Evolutionary conservation across 2,329 filamentous ascomycete species (phyloP).

Genomic region (Pseudogymnoascus verrucosus): DNA sequence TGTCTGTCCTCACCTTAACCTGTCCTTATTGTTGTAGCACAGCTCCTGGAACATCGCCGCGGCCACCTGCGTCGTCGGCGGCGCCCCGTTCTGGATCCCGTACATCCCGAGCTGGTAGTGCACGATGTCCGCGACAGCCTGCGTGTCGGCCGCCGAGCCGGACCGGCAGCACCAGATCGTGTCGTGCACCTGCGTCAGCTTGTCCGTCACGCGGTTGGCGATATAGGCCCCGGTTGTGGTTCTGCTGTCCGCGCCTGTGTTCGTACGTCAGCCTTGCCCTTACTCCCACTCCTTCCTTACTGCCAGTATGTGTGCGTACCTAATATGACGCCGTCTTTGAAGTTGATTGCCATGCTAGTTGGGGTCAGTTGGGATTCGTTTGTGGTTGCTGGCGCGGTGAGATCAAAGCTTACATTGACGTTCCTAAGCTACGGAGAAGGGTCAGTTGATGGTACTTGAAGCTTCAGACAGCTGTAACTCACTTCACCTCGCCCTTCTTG

Average conservation of each 20-base stretch:
- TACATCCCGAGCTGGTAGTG: conserved; percentile 94
- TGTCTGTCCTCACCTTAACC: conserved; percentile 59
- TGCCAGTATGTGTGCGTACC: conserved; percentile 38
- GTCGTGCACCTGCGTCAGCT: conserved; percentile 95
- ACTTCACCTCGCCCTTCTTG: conserved; percentile 99
- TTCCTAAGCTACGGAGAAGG: conserved; percentile 64
- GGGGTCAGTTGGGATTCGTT: conserved; percentile 22
- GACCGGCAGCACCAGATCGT: conserved; percentile 99
- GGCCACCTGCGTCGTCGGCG: conserved; percentile 88
- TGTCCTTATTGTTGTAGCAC: conserved; percentile 96
- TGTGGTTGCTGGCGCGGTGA: conserved; percentile 14
- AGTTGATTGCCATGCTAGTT: conserved; percentile 92
- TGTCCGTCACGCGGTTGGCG: conserved; percentile 97
- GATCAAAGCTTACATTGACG: conserved; percentile 69
- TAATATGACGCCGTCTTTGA: conserved; percentile 95
- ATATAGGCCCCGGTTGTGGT: conserved; percentile 98
- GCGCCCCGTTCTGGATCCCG: conserved; percentile 79
- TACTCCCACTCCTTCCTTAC: neutral
- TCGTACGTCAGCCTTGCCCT: neutral
- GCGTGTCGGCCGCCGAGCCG: conserved; percentile 93
- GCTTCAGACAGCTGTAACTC: conserved; percentile 34
- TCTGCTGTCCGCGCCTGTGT: conserved; percentile 78
- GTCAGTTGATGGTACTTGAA: conserved; percentile 25
- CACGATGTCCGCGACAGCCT: conserved; percentile 96
- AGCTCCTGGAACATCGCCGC: conserved; percentile 96